phyloP scores from a whole-genome alignment of 2,329 filamentous ascomycete genomes.

The Fusarium staphyleae region DNA sequence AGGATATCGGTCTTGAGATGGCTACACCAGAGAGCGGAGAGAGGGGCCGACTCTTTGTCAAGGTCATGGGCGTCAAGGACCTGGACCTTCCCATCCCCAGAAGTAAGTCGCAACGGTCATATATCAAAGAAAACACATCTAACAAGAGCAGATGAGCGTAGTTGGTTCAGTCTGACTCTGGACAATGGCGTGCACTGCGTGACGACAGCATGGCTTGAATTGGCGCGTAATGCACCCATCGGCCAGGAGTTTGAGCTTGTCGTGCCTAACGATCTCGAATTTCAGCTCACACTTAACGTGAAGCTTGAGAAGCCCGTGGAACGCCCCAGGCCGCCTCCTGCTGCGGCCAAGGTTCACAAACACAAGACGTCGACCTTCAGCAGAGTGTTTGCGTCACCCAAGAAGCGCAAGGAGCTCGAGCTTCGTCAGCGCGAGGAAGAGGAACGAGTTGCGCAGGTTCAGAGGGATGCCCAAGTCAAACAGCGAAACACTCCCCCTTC shows the following conservation, averaged over 20 bases:
- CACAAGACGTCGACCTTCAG: conserved; percentile 89
- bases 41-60: conserved; percentile 91
- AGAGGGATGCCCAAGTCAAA: conserved; percentile 70
- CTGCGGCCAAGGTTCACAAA: conserved; percentile 68
- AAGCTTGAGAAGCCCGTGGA: conserved; percentile 82
- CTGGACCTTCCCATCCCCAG: conserved; percentile 89
- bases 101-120: conserved; percentile 67
- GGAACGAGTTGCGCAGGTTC: conserved; percentile 70
- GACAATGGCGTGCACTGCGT: conserved; percentile 98
- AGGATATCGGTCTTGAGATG: conserved; percentile 64
- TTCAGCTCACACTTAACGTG: conserved; percentile 95
- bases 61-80: conserved; percentile 98
- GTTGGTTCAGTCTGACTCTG: conserved; percentile 95
- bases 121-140: conserved; percentile 17
- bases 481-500: conserved; percentile 70
- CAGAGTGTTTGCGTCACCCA: conserved; percentile 90
- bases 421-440: conserved; percentile 83
- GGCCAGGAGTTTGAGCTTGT: conserved; percentile 98
- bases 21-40: conserved; percentile 80
- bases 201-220: conserved; percentile 92
- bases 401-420: conserved; percentile 96
- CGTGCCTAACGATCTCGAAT: conserved; percentile 96
- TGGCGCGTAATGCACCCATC: conserved; percentile 90
- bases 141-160: conserved; percentile 73
- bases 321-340: conserved; percentile 62